Conservation (phyloP, 208 protist genomes). For the Leishmania tropica region DNA sequence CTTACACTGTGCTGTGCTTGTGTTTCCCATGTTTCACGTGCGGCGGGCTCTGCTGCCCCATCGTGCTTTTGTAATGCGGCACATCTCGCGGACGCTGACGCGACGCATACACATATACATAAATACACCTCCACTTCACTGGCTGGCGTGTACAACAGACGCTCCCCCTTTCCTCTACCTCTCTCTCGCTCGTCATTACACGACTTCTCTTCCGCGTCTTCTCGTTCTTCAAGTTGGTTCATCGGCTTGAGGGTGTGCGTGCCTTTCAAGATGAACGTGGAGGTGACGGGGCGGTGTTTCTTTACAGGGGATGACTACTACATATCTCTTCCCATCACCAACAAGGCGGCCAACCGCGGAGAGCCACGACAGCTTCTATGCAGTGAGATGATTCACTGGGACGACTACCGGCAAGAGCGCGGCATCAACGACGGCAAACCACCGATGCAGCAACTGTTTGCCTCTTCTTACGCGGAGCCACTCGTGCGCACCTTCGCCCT, state of each 20-base stretch:
- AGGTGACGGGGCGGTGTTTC: constrained; percentile 27
- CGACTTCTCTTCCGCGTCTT: not conserved
- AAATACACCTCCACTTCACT: not conserved
- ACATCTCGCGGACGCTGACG: not conserved
- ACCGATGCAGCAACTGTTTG: constrained; percentile 50
- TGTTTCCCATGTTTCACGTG: not conserved
- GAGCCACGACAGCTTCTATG: constrained; percentile 34
- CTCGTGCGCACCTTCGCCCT: constrained; percentile 12
- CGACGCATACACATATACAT: not conserved
- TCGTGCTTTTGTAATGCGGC: not conserved
- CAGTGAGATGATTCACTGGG: constrained; percentile 85
- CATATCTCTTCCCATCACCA: constrained; percentile 18
- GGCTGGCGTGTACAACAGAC: not conserved
- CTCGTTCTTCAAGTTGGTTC: not conserved
- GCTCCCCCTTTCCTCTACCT: not conserved
- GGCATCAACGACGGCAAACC: constrained; percentile 55
- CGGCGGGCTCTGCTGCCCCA: not conserved
- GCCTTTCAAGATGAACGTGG: constrained; percentile 17
- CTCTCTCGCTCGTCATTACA: not conserved
- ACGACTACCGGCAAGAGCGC: constrained; percentile 49
- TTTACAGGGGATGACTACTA: constrained; percentile 21
- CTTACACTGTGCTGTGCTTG: not conserved
- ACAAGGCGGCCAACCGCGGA: constrained; percentile 19
- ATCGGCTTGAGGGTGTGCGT: not conserved
- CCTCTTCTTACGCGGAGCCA: not conserved